Evolutionary conservation across 1,139 yeast genomes (phyloP).

Genomic region (Lodderomyces theae): DNA sequence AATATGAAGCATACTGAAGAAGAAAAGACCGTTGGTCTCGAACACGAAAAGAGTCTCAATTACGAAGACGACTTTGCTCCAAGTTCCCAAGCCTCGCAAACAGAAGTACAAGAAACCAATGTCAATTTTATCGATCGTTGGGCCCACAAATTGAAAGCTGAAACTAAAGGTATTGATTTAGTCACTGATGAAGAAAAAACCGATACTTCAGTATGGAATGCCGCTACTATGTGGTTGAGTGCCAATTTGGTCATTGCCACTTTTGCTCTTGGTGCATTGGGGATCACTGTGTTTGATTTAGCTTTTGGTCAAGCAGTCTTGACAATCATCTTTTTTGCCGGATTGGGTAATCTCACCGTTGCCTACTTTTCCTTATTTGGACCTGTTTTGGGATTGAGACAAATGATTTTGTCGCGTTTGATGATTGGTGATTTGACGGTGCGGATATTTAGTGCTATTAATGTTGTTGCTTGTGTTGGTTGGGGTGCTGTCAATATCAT

Average conservation of each 20-base stretch:
- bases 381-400: constrained; percentile 82
- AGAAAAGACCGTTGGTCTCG: constrained; percentile 6
- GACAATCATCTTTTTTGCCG: constrained; percentile 65
- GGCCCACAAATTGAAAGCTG: constrained; percentile 47
- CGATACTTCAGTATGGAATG: constrained; percentile 59
- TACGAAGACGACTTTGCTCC: constrained; percentile 10
- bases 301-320: constrained; percentile 67
- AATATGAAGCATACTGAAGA: constrained; percentile 7
- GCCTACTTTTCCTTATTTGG: constrained; percentile 85
- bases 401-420: constrained; percentile 77
- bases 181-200: constrained; percentile 67
- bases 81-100: constrained; percentile 7
- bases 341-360: constrained; percentile 73
- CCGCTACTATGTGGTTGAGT: constrained; percentile 91
- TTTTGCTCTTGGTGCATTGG: constrained; percentile 77
- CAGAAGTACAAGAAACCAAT: constrained; percentile 12
- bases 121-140: constrained; percentile 22
- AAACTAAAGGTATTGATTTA: constrained; percentile 67
- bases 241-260: constrained; percentile 90
- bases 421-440: constrained; percentile 74
- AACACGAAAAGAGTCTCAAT: constrained; percentile 10
- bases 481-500: constrained; percentile 95
- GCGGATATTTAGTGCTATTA: constrained; percentile 74
- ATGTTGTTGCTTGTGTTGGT: constrained; percentile 85
- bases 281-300: constrained; percentile 53